phyloP scores from a whole-genome alignment of 805 yeast species.

The Wickerhamiella vanderwaltii region DNA sequence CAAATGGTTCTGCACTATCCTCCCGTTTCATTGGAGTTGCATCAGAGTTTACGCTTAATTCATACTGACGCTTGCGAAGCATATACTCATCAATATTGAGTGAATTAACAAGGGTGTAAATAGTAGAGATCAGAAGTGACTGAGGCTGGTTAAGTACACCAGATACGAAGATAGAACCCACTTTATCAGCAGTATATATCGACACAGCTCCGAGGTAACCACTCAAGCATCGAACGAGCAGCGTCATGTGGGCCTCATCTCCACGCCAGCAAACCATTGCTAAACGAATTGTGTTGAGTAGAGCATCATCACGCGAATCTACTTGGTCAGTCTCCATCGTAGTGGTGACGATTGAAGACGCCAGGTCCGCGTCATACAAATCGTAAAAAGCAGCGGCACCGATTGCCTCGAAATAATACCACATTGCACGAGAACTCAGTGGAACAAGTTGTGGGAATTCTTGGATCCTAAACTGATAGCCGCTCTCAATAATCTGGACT shows the following conservation, averaged over 20 bases:
- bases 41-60: not conserved
- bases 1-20: conserved; percentile 28
- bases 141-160: conserved; percentile 61
- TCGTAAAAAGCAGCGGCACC: conserved; percentile 42
- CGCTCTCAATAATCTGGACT: conserved; percentile 36
- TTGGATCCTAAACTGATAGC: conserved; percentile 12
- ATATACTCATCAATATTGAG: conserved; percentile 39
- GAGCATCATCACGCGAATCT: conserved; percentile 33
- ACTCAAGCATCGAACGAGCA: conserved; percentile 30
- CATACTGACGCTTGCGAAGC: conserved; percentile 13
- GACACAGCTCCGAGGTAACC: conserved; percentile 36
- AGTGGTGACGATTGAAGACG: conserved; percentile 37
- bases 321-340: conserved; percentile 33
- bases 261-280: conserved; percentile 41
- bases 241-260: conserved; percentile 24
- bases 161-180: conserved; percentile 48
- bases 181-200: conserved; percentile 35
- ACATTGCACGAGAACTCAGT: conserved; percentile 42
- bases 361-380: conserved; percentile 33
- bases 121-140: conserved; percentile 70
- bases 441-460: conserved; percentile 12
- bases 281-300: conserved; percentile 40
- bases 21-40: conserved; percentile 2
- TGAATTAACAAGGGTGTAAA: conserved; percentile 71
- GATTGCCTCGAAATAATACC: conserved; percentile 50